Percentiles rank a stretch among this genome's conserved stretches.
Evolutionary conservation across 2,329 filamentous ascomycete species (phyloP).

Genomic region (Grosmannia clavigera): DNA sequence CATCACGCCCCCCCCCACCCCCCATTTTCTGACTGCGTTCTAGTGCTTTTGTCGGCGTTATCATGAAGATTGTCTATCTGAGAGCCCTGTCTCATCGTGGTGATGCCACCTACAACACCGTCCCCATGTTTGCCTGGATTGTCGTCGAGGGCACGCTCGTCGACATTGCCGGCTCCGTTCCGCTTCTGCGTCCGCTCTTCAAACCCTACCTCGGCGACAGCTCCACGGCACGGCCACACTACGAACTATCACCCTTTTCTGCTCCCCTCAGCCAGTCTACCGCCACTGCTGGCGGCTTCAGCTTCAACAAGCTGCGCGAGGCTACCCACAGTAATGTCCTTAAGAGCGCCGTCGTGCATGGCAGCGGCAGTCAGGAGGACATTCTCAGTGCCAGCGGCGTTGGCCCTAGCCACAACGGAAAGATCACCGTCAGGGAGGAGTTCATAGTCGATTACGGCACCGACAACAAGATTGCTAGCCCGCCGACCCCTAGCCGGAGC

Average conservation of each 20-base stretch:
- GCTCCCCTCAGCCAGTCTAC: background rate
- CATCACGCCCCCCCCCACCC: too few relatives aligned
- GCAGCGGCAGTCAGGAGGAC: background rate
- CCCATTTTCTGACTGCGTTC: background rate
- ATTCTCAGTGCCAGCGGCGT: background rate
- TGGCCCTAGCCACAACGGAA: background rate
- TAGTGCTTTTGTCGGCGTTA: constrained; percentile 1
- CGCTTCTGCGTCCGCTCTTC: background rate
- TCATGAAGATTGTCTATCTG: constrained; percentile 4
- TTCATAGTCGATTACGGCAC: background rate
- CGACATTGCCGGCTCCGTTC: constrained; percentile 1
- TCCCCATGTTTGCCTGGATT: constrained; percentile 2
- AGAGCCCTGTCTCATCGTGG: constrained; percentile 1
- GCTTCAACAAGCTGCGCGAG: background rate
- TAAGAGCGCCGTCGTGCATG: background rate
- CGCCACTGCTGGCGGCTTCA: background rate
- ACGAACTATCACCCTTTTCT: background rate
- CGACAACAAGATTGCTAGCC: background rate
- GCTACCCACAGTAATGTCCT: background rate
- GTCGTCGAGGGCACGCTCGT: constrained; percentile 1
- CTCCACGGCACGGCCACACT: background rate
- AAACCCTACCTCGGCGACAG: background rate
- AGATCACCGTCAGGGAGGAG: background rate
- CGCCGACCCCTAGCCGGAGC: background rate
- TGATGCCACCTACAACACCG: constrained; percentile 3